Base-by-base conservation (phyloP, 2,329 filamentous ascomycete species). In the Allantophomopsis cytisporea region DNA sequence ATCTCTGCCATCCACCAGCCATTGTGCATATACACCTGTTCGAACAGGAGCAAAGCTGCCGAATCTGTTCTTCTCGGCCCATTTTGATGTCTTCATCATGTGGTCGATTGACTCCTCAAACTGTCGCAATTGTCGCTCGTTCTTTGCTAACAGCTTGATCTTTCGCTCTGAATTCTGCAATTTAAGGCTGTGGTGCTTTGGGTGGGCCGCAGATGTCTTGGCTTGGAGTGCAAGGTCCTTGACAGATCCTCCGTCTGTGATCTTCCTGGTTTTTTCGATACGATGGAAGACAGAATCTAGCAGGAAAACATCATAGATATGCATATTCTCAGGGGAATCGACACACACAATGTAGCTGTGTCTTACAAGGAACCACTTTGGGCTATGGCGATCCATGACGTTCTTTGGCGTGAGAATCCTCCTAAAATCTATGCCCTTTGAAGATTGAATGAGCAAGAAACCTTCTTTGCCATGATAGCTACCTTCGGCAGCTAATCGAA, bases 401-500 rank as follows among this genome's bases (percentile, higher is more conserved):
- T 87, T 79, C 38, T 75, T 69, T 0, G 86, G 85, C 2, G 80
- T 87, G 54, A 91, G 66, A 28, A 88, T 80, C 47, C 80, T 80
- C 44, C 87, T 74, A 53, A 89, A 87, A 58, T 94, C 86, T 17
- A 94, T 69, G 3, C 87, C 88, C 55, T 94, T 93, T 13, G 83
- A 80, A 5, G 86, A 93, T 51, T 93, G 84, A 47, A 98, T 94
- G 49, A 93, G 80, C 47, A 98, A 68, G 55, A 83, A 88, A 13
- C 91, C 93, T 60, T 98, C 93, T 59, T 98, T 98, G 43, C 91
- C 93, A 55, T 98, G 91, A 52, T 95, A 96, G 51, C 88, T 94
- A 20, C 87, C 88, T 60, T 98, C 93, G 0, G 89, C 87, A 17
- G 91, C 91, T 37, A 98, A 73, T 36, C 93, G 80, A 37, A 98